Evolutionary conservation across 164 flowering plant species (phyloP), one percentile per base, ranked within the genome.

Genomic region (Santalum album): DNA sequence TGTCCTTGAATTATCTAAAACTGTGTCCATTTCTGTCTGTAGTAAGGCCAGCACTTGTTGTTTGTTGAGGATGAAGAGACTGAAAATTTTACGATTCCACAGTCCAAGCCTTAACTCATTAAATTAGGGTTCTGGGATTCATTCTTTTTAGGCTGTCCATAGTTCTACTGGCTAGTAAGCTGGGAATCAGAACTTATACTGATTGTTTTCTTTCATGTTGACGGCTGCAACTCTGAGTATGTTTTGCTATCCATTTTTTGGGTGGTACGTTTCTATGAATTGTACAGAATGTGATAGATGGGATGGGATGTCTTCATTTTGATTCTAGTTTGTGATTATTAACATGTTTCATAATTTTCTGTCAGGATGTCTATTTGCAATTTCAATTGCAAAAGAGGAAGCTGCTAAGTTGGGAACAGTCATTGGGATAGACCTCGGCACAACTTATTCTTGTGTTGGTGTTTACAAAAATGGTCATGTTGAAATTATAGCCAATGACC

Each of bases 381-480:
- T 83, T 57, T 59, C 79, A 19, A 64, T 64, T 55, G 90, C 87
- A 0, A 83, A 79, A 60, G 88, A 86, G 67, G 88, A 86, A 67
- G 77, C 85, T 7, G 39, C 76, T 5, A 86, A 86, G 62, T 68
- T 84, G 56, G 95, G 95, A 50, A 84, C 95, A 40, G 95, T 84
- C 18, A 86, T 86, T 36, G 95, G 95, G 17, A 84, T 87, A 18
- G 95, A 87, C 40, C 84, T 84, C 55, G 95, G 95, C 1, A 87
- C 95, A 34, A 87, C 95, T 7, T 85, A 83, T 38, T 86, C 95
- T 4, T 87, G 95, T 80, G 95, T 87, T 58, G 95, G 95, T 61
- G 95, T 87, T 21, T 87, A 87, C 75, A 82, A 69, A 75, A 82
- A 82, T 26, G 91, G 88, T 25, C 88, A 81, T 73, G 92, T 84